phyloP scores from a whole-genome alignment of 257 asterid species.

The Solanum corneliomulleri region DNA sequence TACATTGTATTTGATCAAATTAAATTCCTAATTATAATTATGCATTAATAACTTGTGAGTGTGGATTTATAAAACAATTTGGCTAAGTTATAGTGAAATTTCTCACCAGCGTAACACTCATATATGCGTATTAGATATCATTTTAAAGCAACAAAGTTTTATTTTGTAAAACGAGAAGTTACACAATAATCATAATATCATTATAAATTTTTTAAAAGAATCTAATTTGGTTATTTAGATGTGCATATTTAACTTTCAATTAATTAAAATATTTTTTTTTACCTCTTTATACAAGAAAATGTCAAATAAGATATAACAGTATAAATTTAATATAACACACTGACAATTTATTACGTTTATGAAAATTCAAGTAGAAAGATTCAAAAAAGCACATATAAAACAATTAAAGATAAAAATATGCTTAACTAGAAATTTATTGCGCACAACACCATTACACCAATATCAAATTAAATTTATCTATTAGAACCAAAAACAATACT shows the following conservation, averaged over 20 bases:
- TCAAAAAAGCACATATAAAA: too few species aligned
- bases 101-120: background rate
- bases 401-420: too few species aligned
- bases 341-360: too few species aligned
- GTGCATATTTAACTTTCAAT: too few species aligned
- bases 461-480: background rate
- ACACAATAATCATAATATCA: background rate
- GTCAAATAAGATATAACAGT: too few species aligned
- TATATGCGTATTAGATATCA: background rate
- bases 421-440: too few species aligned
- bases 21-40: background rate
- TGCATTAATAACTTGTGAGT: background rate
- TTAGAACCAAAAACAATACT: background rate
- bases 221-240: too few species aligned
- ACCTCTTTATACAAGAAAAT: too few species aligned
- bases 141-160: background rate
- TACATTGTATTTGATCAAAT: background rate
- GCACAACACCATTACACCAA: too few species aligned
- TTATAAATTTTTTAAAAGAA: background rate
- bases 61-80: background rate
- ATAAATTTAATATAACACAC: too few species aligned
- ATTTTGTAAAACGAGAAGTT: background rate
- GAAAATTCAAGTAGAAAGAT: too few species aligned
- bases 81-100: background rate
- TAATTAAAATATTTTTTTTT: too few species aligned